Evolutionary conservation across 495 filamentous ascomycete species (phyloP).

Genomic region (Mycothermus thermophilus): DNA sequence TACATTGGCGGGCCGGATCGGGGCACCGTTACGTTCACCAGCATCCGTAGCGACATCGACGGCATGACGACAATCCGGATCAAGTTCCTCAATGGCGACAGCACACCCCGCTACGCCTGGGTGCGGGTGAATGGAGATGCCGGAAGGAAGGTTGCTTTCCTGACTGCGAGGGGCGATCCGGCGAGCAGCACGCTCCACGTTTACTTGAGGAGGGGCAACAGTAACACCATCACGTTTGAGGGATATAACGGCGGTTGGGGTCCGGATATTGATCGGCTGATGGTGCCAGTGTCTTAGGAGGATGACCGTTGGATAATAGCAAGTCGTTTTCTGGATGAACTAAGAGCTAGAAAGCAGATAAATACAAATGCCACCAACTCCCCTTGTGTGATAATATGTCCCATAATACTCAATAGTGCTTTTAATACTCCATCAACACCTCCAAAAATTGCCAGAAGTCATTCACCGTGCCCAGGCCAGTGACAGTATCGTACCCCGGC

Average conservation of each 20-base stretch:
- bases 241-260: constrained; percentile 35
- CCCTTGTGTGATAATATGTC: no score
- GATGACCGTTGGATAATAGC: not conserved
- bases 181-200: constrained; percentile 30
- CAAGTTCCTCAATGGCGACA: constrained; percentile 40
- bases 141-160: constrained; percentile 34
- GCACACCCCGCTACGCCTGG: constrained; percentile 34
- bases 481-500: constrained; percentile 25
- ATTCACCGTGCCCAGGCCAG: constrained; percentile 25
- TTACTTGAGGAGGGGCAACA: constrained; percentile 25
- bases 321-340: no score
- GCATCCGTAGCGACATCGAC: constrained; percentile 29
- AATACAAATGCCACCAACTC: no score
- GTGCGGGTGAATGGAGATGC: constrained; percentile 43
- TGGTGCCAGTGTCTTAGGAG: constrained; percentile 30
- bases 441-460: constrained; percentile 22
- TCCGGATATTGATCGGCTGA: constrained; percentile 42
- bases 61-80: constrained; percentile 41
- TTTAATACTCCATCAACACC: constrained; percentile 7
- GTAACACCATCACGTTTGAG: constrained; percentile 36
- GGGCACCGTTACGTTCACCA: constrained; percentile 34
- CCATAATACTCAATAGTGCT: not conserved
- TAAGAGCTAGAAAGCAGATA: no score
- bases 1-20: constrained; percentile 40
- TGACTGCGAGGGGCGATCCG: constrained; percentile 23